These are phyloP conservation scores for Emergomyces africanus DNA, from an alignment of 2,329 filamentous ascomycete species.

Conservation along the genomic window DNA sequence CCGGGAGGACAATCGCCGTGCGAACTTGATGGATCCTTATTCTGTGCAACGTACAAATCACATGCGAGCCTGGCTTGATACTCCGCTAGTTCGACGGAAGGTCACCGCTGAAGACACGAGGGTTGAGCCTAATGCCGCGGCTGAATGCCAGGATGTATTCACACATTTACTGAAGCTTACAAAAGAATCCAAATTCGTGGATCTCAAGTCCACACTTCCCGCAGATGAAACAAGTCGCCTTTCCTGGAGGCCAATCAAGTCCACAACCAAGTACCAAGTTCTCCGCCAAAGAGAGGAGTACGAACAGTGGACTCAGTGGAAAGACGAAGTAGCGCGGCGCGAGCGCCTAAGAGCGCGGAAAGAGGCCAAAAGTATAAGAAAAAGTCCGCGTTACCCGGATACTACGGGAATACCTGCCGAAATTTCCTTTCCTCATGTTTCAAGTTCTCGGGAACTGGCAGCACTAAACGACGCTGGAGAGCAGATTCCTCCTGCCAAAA, in stretches of 20 bases:
- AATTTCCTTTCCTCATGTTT: background rate
- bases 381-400: background rate
- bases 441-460: background rate
- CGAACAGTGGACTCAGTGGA: conserved; percentile 35
- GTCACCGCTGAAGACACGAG: conserved; percentile 19
- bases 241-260: conserved; percentile 30
- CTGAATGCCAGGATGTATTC: conserved; percentile 31
- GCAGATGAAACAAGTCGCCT: conserved; percentile 17
- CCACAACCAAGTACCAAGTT: conserved; percentile 31
- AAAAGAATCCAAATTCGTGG: conserved; percentile 27
- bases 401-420: background rate
- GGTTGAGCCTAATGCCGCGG: conserved; percentile 21
- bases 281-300: conserved; percentile 34
- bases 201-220: conserved; percentile 25
- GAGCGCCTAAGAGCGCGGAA: conserved; percentile 28
- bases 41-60: conserved; percentile 29
- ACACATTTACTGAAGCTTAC: conserved; percentile 31
- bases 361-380: conserved; percentile 9
- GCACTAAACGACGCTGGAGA: background rate
- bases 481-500: conserved; percentile 17
- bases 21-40: conserved; percentile 29
- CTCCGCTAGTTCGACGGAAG: conserved; percentile 22
- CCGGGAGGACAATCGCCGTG: conserved; percentile 32
- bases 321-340: conserved; percentile 27
- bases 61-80: conserved; percentile 32